Base-by-base conservation (phyloP, 495 filamentous ascomycete genomes). In the Margaritispora aquatica region DNA sequence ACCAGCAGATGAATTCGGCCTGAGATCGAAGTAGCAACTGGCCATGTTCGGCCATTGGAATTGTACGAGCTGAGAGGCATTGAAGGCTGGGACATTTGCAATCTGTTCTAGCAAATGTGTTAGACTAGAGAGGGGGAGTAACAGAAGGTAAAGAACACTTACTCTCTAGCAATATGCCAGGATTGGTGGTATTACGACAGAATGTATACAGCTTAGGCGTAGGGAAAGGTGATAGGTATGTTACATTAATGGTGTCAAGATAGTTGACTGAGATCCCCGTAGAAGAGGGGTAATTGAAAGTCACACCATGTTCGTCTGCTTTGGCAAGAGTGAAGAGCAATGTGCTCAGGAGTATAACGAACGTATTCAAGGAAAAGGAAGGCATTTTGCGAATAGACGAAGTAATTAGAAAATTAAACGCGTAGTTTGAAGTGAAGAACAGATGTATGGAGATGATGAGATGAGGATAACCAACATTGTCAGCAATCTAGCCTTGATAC, bases 181-280 rank as follows among this genome's bases (percentile, higher is more conserved):
- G 27, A 49, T 36, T 60, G 7, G 24, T 34, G 11, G n/a, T n/a
- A 27, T 60, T 55, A 8, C 11, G 27, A 22, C 58, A 60, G 26
- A 60, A 60, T 2, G 58, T 60, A 31, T 54, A 60, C 4, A 60
- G 50, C 11, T 47, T 41, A 1, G 58, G 58, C 7, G 7, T 34
- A 27, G 22, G 2, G 51, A 60, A 60, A 13, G 36, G 36, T 9
- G 58, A 60, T 13, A 20, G 23, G 19, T 51, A 60, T 11, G 58
- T 34, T 10, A 55, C 58, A 34, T 60, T 55, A 10, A 60, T 20
- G 4, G 51, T 60, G 27, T 60, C 58, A 11, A 47, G 36, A 26
- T 54, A 54, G 26, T 60, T 48, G 36, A 60, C 13, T 2, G 48
- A 41, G 3, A 54, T 44, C 13, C 26, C 46, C 2, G 29, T 21